Conservation (phyloP, 2,329 filamentous ascomycete species). For the Xylaria digitata region DNA sequence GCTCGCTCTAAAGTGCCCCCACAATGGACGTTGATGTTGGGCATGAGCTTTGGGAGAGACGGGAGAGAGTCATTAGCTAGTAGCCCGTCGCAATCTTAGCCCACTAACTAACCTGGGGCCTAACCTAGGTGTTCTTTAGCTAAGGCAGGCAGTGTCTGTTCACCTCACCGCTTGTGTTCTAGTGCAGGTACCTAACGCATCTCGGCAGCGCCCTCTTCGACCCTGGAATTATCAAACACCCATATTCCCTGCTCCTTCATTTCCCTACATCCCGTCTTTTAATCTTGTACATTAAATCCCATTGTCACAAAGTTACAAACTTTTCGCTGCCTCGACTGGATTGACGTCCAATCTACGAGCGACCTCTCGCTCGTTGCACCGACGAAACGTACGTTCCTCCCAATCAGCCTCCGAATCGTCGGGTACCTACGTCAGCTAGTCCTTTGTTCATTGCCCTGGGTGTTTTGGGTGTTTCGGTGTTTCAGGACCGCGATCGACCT, state of each 20-base stretch:
- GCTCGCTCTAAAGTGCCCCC: conserved; percentile 15
- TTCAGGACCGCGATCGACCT: conserved; percentile 9
- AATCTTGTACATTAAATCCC: conserved; percentile 12
- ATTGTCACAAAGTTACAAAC: conserved; percentile 13
- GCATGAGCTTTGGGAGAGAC: neutral
- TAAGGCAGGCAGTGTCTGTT: neutral
- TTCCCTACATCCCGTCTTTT: conserved; percentile 17
- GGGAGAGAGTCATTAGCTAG: too few relatives aligned
- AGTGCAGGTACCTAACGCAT: conserved; percentile 13
- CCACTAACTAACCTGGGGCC: too few relatives aligned
- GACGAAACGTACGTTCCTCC: neutral
- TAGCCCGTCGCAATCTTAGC: too few relatives aligned
- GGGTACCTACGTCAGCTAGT: neutral
- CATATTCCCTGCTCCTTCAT: conserved; percentile 27
- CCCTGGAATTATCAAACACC: conserved; percentile 4
- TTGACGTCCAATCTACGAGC: conserved; percentile 6
- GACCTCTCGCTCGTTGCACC: too few relatives aligned
- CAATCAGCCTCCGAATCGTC: neutral
- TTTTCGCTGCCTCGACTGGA: neutral
- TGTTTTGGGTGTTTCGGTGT: neutral
- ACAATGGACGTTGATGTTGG: conserved; percentile 5
- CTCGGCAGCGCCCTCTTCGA: conserved; percentile 8
- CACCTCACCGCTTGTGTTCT: too few relatives aligned
- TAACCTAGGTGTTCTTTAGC: too few relatives aligned
- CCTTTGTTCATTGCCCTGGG: conserved; percentile 8